Evolutionary conservation across 805 yeast genomes (phyloP).

Genomic region (Ogataea trehaloabstinens): DNA sequence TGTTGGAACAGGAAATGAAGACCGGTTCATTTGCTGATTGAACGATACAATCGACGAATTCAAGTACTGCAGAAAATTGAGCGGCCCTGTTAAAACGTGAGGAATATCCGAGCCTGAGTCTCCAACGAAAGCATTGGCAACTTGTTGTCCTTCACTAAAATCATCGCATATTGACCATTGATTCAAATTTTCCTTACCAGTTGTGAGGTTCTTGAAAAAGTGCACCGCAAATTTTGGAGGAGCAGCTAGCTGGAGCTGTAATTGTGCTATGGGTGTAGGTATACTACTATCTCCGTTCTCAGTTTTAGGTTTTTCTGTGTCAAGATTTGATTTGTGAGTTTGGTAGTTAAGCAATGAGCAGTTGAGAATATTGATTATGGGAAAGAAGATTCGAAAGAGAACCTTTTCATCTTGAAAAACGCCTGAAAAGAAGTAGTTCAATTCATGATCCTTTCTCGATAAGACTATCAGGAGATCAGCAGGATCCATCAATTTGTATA

Average conservation of each 20-base stretch:
- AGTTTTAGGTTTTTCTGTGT: neutral
- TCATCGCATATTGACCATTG: conserved; percentile 84
- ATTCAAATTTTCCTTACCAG: conserved; percentile 47
- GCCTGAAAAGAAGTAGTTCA: conserved; percentile 78
- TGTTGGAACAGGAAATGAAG: conserved; percentile 36
- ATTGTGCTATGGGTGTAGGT: conserved; percentile 36
- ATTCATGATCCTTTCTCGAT: conserved; percentile 66
- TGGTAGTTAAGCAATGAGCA: conserved; percentile 56
- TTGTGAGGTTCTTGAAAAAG: conserved; percentile 51
- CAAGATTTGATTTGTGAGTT: conserved; percentile 17
- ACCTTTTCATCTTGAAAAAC: conserved; percentile 65
- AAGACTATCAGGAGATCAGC: conserved; percentile 71
- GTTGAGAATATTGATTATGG: conserved; percentile 56
- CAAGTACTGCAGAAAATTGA: conserved; percentile 32
- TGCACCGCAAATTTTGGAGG: conserved; percentile 80
- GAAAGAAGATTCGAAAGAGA: conserved; percentile 69
- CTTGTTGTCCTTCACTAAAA: conserved; percentile 82
- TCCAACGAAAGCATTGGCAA: conserved; percentile 58
- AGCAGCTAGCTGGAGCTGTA: conserved; percentile 36
- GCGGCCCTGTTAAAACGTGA: conserved; percentile 62
- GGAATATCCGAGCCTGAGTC: conserved; percentile 63
- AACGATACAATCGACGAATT: conserved; percentile 31
- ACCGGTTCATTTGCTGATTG: conserved; percentile 24
- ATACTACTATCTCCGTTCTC: conserved; percentile 22
- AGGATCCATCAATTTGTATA: conserved; percentile 61